Evolutionary conservation across 2,329 filamentous ascomycete species (phyloP).

Genomic region (Microsporum ferrugineum): DNA sequence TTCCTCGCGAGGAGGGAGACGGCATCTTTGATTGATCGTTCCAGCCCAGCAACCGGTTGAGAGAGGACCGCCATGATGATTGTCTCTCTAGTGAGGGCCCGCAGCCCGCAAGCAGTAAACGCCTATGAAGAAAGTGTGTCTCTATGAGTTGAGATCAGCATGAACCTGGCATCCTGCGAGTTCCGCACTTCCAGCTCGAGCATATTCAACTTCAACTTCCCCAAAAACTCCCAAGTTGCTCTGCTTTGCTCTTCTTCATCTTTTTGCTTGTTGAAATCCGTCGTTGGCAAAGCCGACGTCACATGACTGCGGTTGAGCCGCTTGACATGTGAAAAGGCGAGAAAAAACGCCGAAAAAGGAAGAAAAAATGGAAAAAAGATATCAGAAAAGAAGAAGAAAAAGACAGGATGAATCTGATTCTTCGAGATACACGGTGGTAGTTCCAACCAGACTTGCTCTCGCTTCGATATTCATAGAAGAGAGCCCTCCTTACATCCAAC

Average conservation of each 20-base stretch:
- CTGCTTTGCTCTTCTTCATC: not conserved
- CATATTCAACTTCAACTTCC: not conserved
- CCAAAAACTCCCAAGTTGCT: not conserved
- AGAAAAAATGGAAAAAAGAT: not conserved
- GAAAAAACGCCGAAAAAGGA: not conserved
- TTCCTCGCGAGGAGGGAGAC: constrained; percentile 56
- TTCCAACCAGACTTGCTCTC: not conserved
- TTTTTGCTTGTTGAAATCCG: not conserved
- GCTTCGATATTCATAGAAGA: not conserved
- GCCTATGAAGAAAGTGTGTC: not conserved
- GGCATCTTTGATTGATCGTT: constrained; percentile 54
- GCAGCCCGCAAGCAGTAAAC: not conserved
- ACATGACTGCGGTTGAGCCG: not conserved
- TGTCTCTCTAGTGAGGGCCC: not conserved
- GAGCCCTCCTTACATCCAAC: no score
- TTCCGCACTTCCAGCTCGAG: not conserved
- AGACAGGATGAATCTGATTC: not conserved
- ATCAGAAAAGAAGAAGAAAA: not conserved
- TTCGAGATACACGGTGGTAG: not conserved
- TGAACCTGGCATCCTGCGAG: not conserved
- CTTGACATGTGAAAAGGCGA: constrained; percentile 7
- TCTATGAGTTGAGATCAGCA: not conserved
- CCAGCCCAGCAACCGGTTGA: constrained; percentile 50
- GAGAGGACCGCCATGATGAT: constrained; percentile 61
- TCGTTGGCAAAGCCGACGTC: not conserved